A percentile compares a stretch with the other conserved stretches of the same genome.
phyloP scores from a whole-genome alignment of 495 filamentous ascomycete species.

The Penicillium verhagenii region DNA sequence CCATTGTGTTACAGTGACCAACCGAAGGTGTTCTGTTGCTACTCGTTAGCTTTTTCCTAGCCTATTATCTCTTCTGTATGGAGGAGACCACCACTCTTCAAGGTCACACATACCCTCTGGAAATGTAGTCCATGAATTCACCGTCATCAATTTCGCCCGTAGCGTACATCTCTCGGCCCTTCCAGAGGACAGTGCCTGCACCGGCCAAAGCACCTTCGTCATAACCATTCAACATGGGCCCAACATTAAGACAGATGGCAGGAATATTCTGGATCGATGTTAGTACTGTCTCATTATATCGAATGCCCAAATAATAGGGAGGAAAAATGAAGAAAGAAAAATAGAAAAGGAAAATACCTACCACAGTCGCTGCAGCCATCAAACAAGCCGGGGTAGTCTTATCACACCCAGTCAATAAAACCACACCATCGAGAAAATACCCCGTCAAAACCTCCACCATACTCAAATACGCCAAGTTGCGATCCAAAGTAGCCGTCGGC shows the following conservation, averaged over 20 bases:
- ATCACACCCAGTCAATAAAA: slow-evolving; percentile 57
- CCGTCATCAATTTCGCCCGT: slow-evolving; percentile 50
- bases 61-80: too few relatives aligned
- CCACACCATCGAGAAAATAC: slow-evolving; percentile 55
- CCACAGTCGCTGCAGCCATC: slow-evolving; percentile 58
- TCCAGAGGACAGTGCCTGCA: slow-evolving; percentile 51
- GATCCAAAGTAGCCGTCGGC: slow-evolving; percentile 53
- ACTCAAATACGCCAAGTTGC: slow-evolving; percentile 52
- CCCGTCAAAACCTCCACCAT: slow-evolving; percentile 52
- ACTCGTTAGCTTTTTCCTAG: slow-evolving; percentile 7
- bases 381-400: slow-evolving; percentile 56
- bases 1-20: slow-evolving; percentile 59
- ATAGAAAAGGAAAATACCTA: slow-evolving; percentile 18
- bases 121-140: slow-evolving; percentile 49
- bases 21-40: slow-evolving; percentile 46
- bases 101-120: slow-evolving; percentile 37
- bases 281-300: not conserved
- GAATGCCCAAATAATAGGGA: too few relatives aligned
- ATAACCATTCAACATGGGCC: slow-evolving; percentile 56
- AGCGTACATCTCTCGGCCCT: slow-evolving; percentile 51
- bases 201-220: slow-evolving; percentile 42
- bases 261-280: slow-evolving; percentile 46
- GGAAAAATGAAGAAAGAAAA: too few relatives aligned
- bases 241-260: slow-evolving; percentile 55
- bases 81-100: too few relatives aligned